Evolutionary conservation across 208 protist genomes (phyloP).

Genomic region (Wallacemonas sp.): DNA sequence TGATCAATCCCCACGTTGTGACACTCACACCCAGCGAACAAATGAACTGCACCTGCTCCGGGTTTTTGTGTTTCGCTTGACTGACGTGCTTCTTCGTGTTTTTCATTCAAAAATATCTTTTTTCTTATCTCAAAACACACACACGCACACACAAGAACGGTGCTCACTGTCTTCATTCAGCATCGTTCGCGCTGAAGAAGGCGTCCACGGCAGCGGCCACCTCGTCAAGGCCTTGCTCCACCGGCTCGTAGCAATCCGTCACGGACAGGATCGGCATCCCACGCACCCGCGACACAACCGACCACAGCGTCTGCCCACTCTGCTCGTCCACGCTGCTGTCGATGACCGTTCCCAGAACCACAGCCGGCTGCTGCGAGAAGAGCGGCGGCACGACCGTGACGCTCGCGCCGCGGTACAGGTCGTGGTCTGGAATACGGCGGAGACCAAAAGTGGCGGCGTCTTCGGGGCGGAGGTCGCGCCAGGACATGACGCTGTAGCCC

Average conservation of each 20-base stretch:
- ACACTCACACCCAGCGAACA: too few relatives aligned
- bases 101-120: background rate
- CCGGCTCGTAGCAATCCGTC: constrained; percentile 51
- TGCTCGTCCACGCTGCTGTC: constrained; percentile 26
- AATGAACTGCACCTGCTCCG: too few relatives aligned
- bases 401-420: constrained; percentile 47
- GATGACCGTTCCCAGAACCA: constrained; percentile 65
- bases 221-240: constrained; percentile 28
- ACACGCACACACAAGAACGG: background rate
- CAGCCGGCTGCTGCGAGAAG: constrained; percentile 59
- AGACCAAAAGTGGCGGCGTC: constrained; percentile 55
- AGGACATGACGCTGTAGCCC: constrained; percentile 62
- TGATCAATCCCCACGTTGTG: too few relatives aligned
- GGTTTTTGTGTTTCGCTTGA: constrained; percentile 18
- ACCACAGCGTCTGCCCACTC: constrained; percentile 38
- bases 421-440: constrained; percentile 26
- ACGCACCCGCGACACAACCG: constrained; percentile 50
- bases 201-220: constrained; percentile 52
- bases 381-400: constrained; percentile 68
- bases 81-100: constrained; percentile 12
- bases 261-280: constrained; percentile 61
- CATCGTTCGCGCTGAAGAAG: constrained; percentile 56
- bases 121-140: background rate
- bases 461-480: constrained; percentile 40
- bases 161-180: too few relatives aligned